These are phyloP conservation scores for Incumbomyces delicatus DNA, from an alignment of 2,329 filamentous ascomycete species.

Conservation along the genomic window DNA sequence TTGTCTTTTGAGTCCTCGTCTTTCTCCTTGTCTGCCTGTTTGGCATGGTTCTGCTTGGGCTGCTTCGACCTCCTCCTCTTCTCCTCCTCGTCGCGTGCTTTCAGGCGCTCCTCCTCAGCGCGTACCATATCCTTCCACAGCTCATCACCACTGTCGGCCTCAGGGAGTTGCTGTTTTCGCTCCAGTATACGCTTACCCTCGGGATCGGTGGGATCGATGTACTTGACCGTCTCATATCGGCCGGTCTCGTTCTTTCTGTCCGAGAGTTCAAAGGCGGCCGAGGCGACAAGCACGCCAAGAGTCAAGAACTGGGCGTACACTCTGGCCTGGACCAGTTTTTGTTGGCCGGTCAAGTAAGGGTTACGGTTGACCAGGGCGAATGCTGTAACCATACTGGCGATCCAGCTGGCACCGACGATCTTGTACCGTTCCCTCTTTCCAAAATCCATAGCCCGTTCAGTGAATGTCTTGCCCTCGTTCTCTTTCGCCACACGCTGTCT, in stretches of 20 bases:
- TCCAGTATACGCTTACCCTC: conserved; percentile 74
- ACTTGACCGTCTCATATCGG: conserved; percentile 57
- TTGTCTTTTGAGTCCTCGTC: conserved; percentile 18
- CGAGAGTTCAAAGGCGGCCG: conserved; percentile 68
- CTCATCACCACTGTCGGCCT: conserved; percentile 39
- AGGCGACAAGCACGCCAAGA: conserved; percentile 70
- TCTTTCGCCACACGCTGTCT: conserved; percentile 47
- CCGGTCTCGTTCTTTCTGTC: conserved; percentile 75
- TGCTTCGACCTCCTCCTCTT: conserved; percentile 25
- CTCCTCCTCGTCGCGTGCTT: conserved; percentile 30
- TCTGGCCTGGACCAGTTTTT: conserved; percentile 90
- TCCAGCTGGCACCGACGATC: conserved; percentile 74
- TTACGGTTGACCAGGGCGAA: conserved; percentile 69
- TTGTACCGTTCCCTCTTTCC: conserved; percentile 73
- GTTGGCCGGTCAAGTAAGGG: conserved; percentile 60
- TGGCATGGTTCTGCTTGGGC: conserved; percentile 18
- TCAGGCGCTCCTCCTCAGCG: conserved; percentile 37
- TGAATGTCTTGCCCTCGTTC: conserved; percentile 45
- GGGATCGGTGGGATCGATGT: conserved; percentile 71
- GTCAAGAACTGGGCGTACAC: conserved; percentile 89
- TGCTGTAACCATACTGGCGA: conserved; percentile 66
- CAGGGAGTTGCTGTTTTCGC: conserved; percentile 21
- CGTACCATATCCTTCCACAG: conserved; percentile 63
- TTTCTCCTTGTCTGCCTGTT: conserved; percentile 5
- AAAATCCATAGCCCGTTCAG: conserved; percentile 60